Evolutionary conservation across 108 stramenopile species (phyloP).

Genomic region (Pseudonitzschia pungens): DNA sequence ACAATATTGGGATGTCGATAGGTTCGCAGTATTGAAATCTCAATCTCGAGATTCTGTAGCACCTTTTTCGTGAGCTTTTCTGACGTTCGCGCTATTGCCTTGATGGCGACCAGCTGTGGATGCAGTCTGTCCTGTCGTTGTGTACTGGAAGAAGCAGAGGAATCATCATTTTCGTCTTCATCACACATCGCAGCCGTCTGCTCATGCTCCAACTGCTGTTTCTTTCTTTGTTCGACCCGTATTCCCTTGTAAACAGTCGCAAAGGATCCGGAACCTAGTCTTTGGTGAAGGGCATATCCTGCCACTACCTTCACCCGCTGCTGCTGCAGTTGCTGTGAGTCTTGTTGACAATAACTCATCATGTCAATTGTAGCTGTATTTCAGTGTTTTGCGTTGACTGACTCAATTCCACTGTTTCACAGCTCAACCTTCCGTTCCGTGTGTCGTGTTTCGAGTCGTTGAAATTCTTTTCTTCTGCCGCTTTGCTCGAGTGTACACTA

Average conservation of each 20-base stretch:
- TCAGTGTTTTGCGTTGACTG: not conserved
- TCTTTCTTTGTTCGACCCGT: slow-evolving; percentile 2
- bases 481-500: too few species aligned
- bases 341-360: not conserved
- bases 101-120: slow-evolving; percentile 80
- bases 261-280: slow-evolving; percentile 76
- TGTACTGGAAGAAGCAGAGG: not conserved
- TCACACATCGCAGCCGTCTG: not conserved
- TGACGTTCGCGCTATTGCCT: slow-evolving; percentile 82
- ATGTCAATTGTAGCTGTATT: not conserved
- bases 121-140: not conserved
- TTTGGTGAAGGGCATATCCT: slow-evolving; percentile 65
- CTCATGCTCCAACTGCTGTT: too few species aligned
- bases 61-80: slow-evolving; percentile 93
- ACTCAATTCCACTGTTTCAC: not conserved
- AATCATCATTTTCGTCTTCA: not conserved
- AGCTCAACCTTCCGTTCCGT: not conserved
- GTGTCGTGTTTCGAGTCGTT: not conserved
- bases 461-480: not conserved
- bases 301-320: slow-evolving; percentile 54
- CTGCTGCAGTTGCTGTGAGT: slow-evolving; percentile 9
- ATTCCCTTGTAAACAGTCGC: slow-evolving; percentile 88
- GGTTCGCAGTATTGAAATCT: slow-evolving; percentile 92
- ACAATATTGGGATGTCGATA: slow-evolving; percentile 93
- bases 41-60: slow-evolving; percentile 92